Evolutionary conservation across 805 yeast genomes (phyloP).

Genomic region (Yamadazyma takamatsuzukensis): DNA sequence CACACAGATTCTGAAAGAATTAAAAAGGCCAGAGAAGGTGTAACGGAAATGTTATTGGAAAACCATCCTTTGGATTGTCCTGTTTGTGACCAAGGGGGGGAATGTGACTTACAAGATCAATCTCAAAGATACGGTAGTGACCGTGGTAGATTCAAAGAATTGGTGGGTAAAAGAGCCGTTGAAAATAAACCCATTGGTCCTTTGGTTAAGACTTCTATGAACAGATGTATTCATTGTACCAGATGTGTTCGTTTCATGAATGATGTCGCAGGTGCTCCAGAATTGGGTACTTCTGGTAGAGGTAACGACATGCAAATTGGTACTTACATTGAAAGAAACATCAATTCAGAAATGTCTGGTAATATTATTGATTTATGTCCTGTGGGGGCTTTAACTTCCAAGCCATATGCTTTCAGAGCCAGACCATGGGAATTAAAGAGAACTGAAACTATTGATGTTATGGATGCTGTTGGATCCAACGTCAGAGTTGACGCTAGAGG

Average conservation of each 20-base stretch:
- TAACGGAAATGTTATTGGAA: constrained; percentile 81
- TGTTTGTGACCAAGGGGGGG: constrained; percentile 92
- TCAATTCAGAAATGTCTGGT: constrained; percentile 82
- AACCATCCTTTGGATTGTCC: constrained; percentile 94
- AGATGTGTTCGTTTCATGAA: constrained; percentile 87
- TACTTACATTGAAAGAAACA: constrained; percentile 79
- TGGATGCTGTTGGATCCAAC: constrained; percentile 80
- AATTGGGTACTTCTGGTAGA: constrained; percentile 83
- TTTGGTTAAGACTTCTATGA: constrained; percentile 84
- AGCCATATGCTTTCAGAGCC: constrained; percentile 89
- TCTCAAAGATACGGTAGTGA: constrained; percentile 78
- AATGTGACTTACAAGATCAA: constrained; percentile 90
- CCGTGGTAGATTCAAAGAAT: constrained; percentile 80
- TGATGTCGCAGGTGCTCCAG: constrained; percentile 91
- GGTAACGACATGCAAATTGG: constrained; percentile 93
- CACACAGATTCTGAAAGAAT: constrained; percentile 75
- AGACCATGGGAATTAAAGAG: constrained; percentile 92
- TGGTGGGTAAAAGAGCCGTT: constrained; percentile 82
- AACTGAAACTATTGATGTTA: constrained; percentile 81
- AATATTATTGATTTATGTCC: constrained; percentile 87
- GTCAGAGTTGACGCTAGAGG: constrained; percentile 86
- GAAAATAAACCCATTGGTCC: constrained; percentile 92
- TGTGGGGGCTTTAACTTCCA: constrained; percentile 86
- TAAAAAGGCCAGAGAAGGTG: constrained; percentile 82
- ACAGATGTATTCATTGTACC: constrained; percentile 89